These are phyloP conservation scores for Williopsis jadinii DNA, from an alignment of 1,139 yeast species.

Conservation along the genomic window DNA sequence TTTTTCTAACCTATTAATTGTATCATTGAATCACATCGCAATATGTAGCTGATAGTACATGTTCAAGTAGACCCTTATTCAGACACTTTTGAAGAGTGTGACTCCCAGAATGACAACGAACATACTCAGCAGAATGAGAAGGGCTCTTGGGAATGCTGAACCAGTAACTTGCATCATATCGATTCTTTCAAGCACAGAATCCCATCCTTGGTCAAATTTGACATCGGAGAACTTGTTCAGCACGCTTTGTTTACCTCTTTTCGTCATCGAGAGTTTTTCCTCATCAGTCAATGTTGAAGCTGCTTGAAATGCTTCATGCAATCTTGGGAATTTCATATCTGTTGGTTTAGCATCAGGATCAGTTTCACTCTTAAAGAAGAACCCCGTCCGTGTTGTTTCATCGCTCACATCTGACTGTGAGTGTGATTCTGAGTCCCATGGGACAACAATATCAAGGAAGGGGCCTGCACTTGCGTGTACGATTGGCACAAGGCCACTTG, in stretches of 20 bases:
- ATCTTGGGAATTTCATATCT: conserved; percentile 32
- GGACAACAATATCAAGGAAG: conserved; percentile 70
- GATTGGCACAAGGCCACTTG: conserved; percentile 80
- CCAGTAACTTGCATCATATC: no score
- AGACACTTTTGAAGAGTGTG: no score
- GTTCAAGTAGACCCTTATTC: no score
- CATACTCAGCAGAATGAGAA: no score
- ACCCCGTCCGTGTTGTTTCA: conserved; percentile 48
- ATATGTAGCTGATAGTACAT: no score
- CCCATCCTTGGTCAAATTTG: conserved; percentile 60
- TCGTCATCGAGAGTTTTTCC: conserved; percentile 38
- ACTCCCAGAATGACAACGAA: no score
- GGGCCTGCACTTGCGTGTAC: conserved; percentile 98
- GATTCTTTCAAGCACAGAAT: conserved; percentile 27
- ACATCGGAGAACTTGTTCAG: conserved; percentile 60
- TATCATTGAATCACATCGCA: no score
- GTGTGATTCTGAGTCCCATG: conserved; percentile 34
- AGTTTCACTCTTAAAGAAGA: conserved; percentile 60
- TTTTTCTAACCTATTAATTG: no score
- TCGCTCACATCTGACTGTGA: conserved; percentile 21
- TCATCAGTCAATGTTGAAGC: conserved; percentile 34
- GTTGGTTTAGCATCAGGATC: conserved; percentile 48
- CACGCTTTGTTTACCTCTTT: conserved; percentile 45
- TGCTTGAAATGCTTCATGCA: conserved; percentile 37
- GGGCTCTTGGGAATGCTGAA: no score